phyloP scores from a whole-genome alignment of 2,329 filamentous ascomycete species.

The Cercospora beticola region DNA sequence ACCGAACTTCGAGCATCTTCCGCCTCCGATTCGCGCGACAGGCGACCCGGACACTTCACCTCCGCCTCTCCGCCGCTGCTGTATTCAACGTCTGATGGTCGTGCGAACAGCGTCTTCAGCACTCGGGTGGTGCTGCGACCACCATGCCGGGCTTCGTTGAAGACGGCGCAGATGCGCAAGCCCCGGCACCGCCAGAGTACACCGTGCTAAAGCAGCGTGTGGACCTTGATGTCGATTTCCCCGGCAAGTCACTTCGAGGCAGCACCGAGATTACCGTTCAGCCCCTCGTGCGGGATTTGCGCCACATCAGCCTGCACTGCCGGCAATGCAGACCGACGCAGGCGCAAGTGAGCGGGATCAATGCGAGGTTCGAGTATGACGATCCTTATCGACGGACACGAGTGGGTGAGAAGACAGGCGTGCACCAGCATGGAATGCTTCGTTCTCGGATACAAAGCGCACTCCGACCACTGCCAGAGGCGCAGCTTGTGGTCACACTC shows the following conservation, averaged over 20 bases:
- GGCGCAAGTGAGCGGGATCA: constrained; percentile 49
- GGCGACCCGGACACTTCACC: neutral
- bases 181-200: constrained; percentile 43
- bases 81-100: neutral
- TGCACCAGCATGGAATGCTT: constrained; percentile 75
- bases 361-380: constrained; percentile 42
- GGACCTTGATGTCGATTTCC: constrained; percentile 85
- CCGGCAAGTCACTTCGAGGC: constrained; percentile 70
- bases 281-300: constrained; percentile 57
- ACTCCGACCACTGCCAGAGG: constrained; percentile 52
- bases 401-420: constrained; percentile 61
- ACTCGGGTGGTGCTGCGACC: constrained; percentile 12
- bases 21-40: neutral
- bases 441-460: constrained; percentile 65
- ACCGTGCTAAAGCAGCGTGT: constrained; percentile 80
- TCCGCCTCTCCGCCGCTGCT: neutral
- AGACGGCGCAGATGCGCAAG: constrained; percentile 24
- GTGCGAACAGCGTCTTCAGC: constrained; percentile 1
- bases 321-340: constrained; percentile 60
- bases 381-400: constrained; percentile 69
- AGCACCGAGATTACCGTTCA: constrained; percentile 79
- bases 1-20: neutral
- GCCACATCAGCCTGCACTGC: constrained; percentile 59
- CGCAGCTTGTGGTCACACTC: constrained; percentile 59
- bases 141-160: constrained; percentile 32